These are phyloP conservation scores for Exophiala bonariae DNA, from an alignment of 2,329 filamentous ascomycete genomes.

Conservation along the genomic window DNA sequence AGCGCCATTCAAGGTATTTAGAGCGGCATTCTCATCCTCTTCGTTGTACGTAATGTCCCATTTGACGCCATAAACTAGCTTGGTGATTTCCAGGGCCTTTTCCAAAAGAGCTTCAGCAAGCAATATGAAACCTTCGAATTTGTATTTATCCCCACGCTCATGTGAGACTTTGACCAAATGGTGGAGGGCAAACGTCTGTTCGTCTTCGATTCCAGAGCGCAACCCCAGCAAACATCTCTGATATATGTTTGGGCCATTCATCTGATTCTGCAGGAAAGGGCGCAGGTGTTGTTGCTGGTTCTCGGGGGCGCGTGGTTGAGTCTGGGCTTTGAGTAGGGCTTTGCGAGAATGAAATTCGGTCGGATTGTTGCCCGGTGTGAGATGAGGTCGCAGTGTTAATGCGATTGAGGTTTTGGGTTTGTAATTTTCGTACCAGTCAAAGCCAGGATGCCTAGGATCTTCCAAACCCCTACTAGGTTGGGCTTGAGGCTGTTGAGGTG, in stretches of 20 bases:
- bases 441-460: constrained; percentile 48
- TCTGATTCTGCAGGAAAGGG: constrained; percentile 44
- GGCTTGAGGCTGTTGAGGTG: constrained; percentile 37
- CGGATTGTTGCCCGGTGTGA: constrained; percentile 73
- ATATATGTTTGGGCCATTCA: constrained; percentile 85
- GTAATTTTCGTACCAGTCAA: constrained; percentile 59
- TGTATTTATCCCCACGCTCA: constrained; percentile 92
- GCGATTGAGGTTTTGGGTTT: constrained; percentile 65
- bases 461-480: constrained; percentile 37
- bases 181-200: constrained; percentile 90
- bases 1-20: constrained; percentile 64
- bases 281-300: constrained; percentile 21
- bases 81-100: constrained; percentile 76
- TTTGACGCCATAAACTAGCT: constrained; percentile 76
- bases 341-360: constrained; percentile 63
- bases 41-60: constrained; percentile 78
- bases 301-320: constrained; percentile 7
- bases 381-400: constrained; percentile 69
- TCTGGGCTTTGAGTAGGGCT: constrained; percentile 26
- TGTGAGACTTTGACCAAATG: constrained; percentile 95
- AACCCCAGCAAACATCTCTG: constrained; percentile 82
- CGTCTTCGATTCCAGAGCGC: constrained; percentile 73
- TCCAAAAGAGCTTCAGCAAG: constrained; percentile 85
- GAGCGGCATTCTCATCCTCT: constrained; percentile 50
- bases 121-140: constrained; percentile 86